A percentile compares a stretch with the other conserved stretches of the same genome.
Evolutionary conservation across 164 flowering plant genomes (phyloP).

Genomic region (Sedum album): DNA sequence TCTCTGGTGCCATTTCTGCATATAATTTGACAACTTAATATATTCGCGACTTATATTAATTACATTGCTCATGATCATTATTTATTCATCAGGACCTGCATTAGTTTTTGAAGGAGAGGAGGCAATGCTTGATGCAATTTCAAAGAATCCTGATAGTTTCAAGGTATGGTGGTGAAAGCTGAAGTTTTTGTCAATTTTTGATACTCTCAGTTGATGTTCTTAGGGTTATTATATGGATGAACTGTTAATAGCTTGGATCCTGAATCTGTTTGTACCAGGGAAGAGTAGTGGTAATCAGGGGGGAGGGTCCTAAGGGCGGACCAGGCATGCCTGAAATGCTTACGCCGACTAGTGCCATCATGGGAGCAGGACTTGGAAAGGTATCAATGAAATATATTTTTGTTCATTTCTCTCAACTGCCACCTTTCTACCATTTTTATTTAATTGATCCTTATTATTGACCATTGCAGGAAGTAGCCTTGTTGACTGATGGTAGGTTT

Average conservation of each 20-base stretch:
- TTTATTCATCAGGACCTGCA: constrained; percentile 57
- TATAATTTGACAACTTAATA: neutral
- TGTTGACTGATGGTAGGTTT: constrained; percentile 92
- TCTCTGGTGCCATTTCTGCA: constrained; percentile 45
- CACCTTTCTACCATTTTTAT: neutral
- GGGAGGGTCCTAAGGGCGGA: constrained; percentile 98
- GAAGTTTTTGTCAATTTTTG: neutral
- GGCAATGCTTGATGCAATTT: constrained; percentile 79
- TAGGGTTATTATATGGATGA: too few relatives aligned
- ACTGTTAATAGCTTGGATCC: too few relatives aligned
- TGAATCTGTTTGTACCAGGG: constrained; percentile 38
- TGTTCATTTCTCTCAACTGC: neutral
- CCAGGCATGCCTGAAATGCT: constrained; percentile 99
- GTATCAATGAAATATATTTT: constrained; percentile 19
- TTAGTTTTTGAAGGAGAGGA: constrained; percentile 98
- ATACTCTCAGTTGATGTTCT: neutral
- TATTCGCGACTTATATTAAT: neutral
- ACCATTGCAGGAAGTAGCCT: constrained; percentile 68
- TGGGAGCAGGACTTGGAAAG: constrained; percentile 99
- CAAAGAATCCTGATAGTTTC: constrained; percentile 67
- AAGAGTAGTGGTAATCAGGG: constrained; percentile 86
- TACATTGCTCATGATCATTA: neutral
- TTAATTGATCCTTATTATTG: constrained; percentile 2
- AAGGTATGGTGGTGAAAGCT: constrained; percentile 39
- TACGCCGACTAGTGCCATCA: constrained; percentile 97